These are phyloP conservation scores for Eremochloa ophiuroides DNA, from an alignment of 176 grass and related monocot genomes.

Conservation along the genomic window DNA sequence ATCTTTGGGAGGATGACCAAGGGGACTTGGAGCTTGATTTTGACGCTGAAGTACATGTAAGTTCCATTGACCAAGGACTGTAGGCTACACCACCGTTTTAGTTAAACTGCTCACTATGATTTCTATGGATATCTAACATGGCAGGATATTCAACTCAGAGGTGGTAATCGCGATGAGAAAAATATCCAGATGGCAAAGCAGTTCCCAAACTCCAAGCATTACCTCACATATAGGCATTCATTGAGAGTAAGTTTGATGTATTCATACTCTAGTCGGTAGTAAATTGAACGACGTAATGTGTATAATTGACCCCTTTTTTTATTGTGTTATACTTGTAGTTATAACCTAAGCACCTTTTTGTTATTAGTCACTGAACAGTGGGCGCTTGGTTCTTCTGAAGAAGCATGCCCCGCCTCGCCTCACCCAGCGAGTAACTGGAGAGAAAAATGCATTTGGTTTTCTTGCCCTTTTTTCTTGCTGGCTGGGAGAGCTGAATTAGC, in stretches of 20 bases:
- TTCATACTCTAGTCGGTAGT: not conserved
- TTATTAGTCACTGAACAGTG: not conserved
- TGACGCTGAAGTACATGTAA: constrained; percentile 74
- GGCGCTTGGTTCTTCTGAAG: not conserved
- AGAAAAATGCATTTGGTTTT: not conserved
- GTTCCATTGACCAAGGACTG: constrained; percentile 17
- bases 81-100: not conserved
- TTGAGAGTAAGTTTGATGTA: constrained; percentile 57
- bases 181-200: constrained; percentile 76
- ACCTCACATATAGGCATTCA: constrained; percentile 85
- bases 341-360: not conserved
- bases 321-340: not conserved
- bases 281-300: not conserved
- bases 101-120: constrained; percentile 24
- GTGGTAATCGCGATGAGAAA: constrained; percentile 86
- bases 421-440: not conserved
- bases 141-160: constrained; percentile 97
- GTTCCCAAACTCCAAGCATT: constrained; percentile 92
- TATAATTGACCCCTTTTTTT: not conserved
- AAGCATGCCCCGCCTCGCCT: not conserved
- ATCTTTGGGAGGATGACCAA: constrained; percentile 97
- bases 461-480: not conserved
- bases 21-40: constrained; percentile 93
- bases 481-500: not conserved
- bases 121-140: constrained; percentile 38